phyloP scores from a whole-genome alignment of 129 eudicot species.

The Chrysanthemum makinoi region DNA sequence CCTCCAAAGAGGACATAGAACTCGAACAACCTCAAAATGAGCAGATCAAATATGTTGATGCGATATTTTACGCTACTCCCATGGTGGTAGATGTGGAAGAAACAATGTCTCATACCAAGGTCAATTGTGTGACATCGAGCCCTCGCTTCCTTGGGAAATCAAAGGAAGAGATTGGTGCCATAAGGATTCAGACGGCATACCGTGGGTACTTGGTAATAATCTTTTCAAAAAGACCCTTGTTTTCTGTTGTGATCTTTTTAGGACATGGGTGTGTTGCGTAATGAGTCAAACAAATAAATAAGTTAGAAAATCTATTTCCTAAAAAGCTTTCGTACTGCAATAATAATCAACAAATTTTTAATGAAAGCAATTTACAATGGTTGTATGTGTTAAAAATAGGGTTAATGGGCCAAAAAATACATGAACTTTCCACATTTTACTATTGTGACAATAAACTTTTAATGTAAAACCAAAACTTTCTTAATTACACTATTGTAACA shows the following conservation, averaged over 20 bases:
- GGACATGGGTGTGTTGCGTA: background rate
- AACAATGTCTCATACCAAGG: slow-evolving; percentile 40
- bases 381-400: no score
- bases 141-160: slow-evolving; percentile 41
- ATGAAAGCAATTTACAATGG: no score
- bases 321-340: background rate
- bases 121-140: slow-evolving; percentile 34
- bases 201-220: slow-evolving; percentile 57
- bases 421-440: no score
- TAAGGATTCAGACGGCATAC: slow-evolving; percentile 56
- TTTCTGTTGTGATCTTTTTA: background rate
- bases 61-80: slow-evolving; percentile 37
- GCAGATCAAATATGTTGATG: slow-evolving; percentile 48
- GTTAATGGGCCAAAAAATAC: no score
- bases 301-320: no score
- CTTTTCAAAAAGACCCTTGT: background rate
- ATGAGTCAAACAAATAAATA: background rate
- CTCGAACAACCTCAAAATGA: slow-evolving; percentile 37
- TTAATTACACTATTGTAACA: no score
- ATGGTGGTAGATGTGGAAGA: slow-evolving; percentile 47
- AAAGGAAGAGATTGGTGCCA: slow-evolving; percentile 49
- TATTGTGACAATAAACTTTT: no score
- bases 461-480: no score
- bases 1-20: slow-evolving; percentile 31
- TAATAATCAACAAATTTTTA: background rate